Evolutionary conservation across 192 early-diverging fungal genomes (phyloP).

Genomic region (Coemansia asiatica): DNA sequence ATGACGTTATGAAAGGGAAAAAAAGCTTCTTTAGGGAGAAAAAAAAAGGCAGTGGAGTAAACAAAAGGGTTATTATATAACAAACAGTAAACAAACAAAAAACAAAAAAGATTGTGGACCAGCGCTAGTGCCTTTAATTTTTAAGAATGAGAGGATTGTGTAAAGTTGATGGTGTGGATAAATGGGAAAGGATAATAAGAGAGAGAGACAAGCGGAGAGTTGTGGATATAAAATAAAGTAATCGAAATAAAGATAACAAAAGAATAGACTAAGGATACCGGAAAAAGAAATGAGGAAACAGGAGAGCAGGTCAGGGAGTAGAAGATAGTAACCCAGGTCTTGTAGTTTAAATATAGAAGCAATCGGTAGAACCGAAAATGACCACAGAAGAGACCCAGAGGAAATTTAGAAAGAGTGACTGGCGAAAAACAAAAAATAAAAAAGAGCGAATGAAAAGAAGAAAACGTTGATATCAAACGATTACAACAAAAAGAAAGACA

Average conservation of each 20-base stretch:
- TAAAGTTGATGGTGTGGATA: not conserved
- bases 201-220: conserved; percentile 4
- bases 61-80: not conserved
- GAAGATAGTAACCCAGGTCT: not conserved
- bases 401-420: not conserved
- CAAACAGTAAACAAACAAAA: not conserved
- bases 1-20: not conserved
- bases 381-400: not conserved
- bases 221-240: not conserved
- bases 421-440: too few relatives aligned
- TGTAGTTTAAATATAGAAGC: conserved; percentile 10
- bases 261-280: not conserved
- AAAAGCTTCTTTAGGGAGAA: not conserved
- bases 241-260: not conserved
- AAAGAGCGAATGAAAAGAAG: not conserved
- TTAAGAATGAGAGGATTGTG: not conserved
- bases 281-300: not conserved
- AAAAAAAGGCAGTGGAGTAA: not conserved
- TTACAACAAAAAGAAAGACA: not conserved
- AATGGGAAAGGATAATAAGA: conserved; percentile 1
- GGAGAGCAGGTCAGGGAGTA: not conserved
- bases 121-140: not conserved
- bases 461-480: not conserved
- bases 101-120: not conserved
- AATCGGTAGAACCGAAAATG: not conserved